phyloP scores from a whole-genome alignment of 805 yeast genomes.

The Myxozyma geophila region DNA sequence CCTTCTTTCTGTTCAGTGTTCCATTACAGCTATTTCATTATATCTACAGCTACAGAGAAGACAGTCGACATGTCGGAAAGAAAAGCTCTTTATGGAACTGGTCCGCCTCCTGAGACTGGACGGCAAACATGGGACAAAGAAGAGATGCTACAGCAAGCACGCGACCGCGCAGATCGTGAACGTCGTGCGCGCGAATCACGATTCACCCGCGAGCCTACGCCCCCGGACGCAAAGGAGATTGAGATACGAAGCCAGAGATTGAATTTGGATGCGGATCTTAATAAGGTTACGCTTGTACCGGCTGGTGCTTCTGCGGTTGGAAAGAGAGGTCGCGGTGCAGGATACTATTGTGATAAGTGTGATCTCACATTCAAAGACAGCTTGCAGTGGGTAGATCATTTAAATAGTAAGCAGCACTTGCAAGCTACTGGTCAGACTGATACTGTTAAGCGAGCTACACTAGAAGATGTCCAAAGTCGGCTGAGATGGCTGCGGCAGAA shows the following conservation, averaged over 20 bases:
- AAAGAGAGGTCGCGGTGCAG: conserved; percentile 65
- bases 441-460: conserved; percentile 50
- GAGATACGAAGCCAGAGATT: conserved; percentile 40
- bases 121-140: conserved; percentile 37
- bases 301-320: conserved; percentile 46
- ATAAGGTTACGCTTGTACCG: conserved; percentile 45
- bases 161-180: conserved; percentile 32
- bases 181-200: conserved; percentile 27
- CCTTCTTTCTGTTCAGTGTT: neutral
- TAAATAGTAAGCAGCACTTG: conserved; percentile 70
- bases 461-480: conserved; percentile 54
- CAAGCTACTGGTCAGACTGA: conserved; percentile 47
- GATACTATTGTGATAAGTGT: conserved; percentile 84
- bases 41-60: neutral
- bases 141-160: conserved; percentile 26
- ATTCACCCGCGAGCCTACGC: conserved; percentile 33
- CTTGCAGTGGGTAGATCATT: conserved; percentile 78
- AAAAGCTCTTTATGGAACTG: conserved; percentile 28
- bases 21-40: neutral
- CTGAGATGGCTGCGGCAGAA: conserved; percentile 47
- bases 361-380: conserved; percentile 81
- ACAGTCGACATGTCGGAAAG: conserved; percentile 10
- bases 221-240: conserved; percentile 39
- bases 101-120: conserved; percentile 28
- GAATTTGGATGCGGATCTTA: conserved; percentile 44